Conservation (phyloP, 768 basidiomycete species). For the Boletus sp. region DNA sequence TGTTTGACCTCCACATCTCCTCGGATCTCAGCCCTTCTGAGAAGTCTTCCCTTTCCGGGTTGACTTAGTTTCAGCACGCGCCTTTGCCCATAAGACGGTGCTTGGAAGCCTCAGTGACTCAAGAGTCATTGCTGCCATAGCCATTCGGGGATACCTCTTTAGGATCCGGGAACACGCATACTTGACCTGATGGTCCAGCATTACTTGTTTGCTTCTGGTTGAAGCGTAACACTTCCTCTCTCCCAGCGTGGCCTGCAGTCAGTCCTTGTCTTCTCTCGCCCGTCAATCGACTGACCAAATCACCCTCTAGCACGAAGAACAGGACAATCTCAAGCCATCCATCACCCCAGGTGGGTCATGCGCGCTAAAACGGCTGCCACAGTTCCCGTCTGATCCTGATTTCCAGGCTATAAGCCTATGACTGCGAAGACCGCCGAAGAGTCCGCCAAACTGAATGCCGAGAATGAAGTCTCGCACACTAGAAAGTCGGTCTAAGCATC, state of each 20-base stretch:
- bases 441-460: constrained; percentile 80
- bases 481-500: constrained; percentile 94
- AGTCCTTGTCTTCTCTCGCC: constrained; percentile 23
- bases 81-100: too few species aligned
- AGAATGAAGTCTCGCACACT: constrained; percentile 89
- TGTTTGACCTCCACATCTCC: too few species aligned
- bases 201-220: too few species aligned
- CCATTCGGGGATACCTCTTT: too few species aligned
- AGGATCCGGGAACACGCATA: too few species aligned
- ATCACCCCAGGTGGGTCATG: constrained; percentile 58
- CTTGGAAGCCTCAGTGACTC: too few species aligned
- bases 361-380: constrained; percentile 5
- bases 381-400: constrained; percentile 22
- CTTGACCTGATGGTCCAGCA: too few species aligned
- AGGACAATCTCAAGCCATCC: constrained; percentile 67
- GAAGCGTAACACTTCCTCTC: too few species aligned
- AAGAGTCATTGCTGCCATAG: too few species aligned
- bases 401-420: constrained; percentile 69
- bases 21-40: too few species aligned
- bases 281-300: background rate
- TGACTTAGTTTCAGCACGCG: too few species aligned
- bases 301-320: constrained; percentile 51
- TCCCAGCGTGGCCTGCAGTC: constrained; percentile 53
- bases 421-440: constrained; percentile 75
- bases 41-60: too few species aligned